Conservation (phyloP, 202 grass and related monocot species). For the Tripidium arundinaceum region DNA sequence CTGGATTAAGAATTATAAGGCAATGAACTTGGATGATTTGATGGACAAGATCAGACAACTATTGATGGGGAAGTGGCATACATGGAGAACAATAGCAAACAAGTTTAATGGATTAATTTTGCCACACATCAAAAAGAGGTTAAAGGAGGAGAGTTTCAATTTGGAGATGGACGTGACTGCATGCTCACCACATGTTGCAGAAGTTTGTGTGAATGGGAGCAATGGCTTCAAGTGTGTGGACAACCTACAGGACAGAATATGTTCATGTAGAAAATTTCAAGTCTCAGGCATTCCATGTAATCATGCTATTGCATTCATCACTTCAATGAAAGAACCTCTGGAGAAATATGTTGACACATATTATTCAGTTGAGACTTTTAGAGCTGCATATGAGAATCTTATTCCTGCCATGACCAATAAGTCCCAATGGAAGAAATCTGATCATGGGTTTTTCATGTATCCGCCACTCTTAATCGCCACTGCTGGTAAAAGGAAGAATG, state of each 20-base stretch:
- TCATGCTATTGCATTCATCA: neutral
- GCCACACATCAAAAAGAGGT: neutral
- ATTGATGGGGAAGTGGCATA: neutral
- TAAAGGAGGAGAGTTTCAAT: too few relatives aligned
- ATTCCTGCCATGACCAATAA: neutral
- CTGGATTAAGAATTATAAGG: neutral
- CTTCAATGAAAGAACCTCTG: neutral
- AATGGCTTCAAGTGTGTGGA: neutral
- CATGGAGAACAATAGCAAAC: neutral
- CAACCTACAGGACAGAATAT: neutral
- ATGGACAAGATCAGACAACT: neutral
- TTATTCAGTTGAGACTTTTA: neutral
- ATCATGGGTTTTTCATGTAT: too few relatives aligned
- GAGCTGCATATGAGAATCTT: neutral
- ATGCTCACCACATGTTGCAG: too few relatives aligned
- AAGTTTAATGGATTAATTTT: neutral
- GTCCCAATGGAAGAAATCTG: too few relatives aligned
- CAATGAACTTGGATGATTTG: neutral
- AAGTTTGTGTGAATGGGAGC: too few relatives aligned
- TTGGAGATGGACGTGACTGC: too few relatives aligned
- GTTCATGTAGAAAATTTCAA: too few relatives aligned
- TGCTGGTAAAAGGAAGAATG: too few relatives aligned
- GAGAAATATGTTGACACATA: neutral
- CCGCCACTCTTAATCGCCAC: too few relatives aligned
- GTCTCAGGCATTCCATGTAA: too few relatives aligned